Evolutionary conservation across 257 asterid genomes (phyloP).

Genomic region (Solanum paucissectum): DNA sequence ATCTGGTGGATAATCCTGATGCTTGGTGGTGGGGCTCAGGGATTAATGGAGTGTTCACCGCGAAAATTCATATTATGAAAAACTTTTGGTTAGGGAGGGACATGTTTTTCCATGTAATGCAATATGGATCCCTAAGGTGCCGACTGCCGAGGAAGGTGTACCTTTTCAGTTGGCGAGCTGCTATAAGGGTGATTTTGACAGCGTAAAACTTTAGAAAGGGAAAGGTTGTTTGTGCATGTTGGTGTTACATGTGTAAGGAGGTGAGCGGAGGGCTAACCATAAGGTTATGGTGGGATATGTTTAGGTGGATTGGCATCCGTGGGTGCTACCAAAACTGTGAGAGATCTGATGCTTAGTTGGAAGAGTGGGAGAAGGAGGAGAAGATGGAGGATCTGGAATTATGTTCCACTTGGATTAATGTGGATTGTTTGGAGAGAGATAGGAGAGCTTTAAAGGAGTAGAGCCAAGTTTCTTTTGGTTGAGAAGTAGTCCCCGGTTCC

Average conservation of each 20-base stretch:
- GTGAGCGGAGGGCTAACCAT: background rate
- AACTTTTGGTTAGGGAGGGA: background rate
- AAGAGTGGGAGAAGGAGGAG: background rate
- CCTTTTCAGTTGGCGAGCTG: background rate
- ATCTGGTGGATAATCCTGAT: background rate
- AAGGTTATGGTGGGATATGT: background rate
- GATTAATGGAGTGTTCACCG: background rate
- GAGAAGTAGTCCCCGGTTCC: background rate
- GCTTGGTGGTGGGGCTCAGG: background rate
- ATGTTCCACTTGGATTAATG: background rate
- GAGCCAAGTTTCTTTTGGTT: background rate
- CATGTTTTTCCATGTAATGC: background rate
- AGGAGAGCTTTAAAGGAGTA: background rate
- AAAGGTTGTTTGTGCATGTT: background rate
- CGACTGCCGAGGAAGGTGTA: background rate
- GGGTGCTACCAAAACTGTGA: background rate
- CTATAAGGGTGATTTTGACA: background rate
- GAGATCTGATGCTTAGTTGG: background rate
- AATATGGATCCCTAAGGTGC: background rate
- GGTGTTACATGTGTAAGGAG: background rate
- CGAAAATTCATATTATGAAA: background rate
- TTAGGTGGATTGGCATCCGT: background rate
- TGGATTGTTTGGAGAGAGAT: background rate
- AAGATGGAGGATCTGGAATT: background rate
- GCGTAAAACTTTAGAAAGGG: background rate